Evolutionary conservation across 1,284 basidiomycete species (phyloP).

Genomic region (Uromyces viciae-fabae): DNA sequence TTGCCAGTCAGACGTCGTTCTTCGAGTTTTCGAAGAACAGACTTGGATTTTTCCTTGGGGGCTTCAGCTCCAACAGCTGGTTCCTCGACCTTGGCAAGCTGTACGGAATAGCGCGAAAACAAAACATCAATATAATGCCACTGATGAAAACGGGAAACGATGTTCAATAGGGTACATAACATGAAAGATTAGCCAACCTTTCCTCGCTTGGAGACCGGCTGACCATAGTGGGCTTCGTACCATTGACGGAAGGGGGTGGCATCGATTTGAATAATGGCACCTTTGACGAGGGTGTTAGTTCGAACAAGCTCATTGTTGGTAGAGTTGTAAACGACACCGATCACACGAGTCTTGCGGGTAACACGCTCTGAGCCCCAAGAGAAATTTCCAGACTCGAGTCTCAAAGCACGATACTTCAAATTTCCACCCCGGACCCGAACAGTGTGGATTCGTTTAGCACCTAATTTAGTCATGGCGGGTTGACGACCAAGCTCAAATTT

Average conservation of each 20-base stretch:
- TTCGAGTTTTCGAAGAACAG: constrained; percentile 76
- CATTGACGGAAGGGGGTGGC: constrained; percentile 96
- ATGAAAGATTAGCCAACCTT: constrained; percentile 20
- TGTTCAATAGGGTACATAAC: constrained; percentile 57
- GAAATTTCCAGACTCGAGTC: constrained; percentile 90
- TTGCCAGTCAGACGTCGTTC: constrained; percentile 90
- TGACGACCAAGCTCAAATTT: constrained; percentile 98
- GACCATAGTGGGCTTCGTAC: constrained; percentile 75
- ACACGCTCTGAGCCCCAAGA: constrained; percentile 90
- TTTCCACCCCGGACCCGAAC: constrained; percentile 92
- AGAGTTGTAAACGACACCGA: constrained; percentile 92
- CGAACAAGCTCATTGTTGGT: constrained; percentile 98
- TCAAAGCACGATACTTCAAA: constrained; percentile 85
- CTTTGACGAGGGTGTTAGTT: constrained; percentile 94
- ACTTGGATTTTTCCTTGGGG: constrained; percentile 67
- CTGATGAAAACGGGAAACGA: constrained; percentile 69
- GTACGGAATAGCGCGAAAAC: background rate
- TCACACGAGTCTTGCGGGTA: constrained; percentile 88
- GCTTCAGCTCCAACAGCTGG: constrained; percentile 58
- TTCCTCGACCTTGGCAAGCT: constrained; percentile 46
- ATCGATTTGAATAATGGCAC: constrained; percentile 89
- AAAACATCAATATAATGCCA: background rate
- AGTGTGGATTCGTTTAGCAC: constrained; percentile 83
- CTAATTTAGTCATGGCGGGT: constrained; percentile 89
- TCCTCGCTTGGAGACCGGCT: constrained; percentile 60